Base-by-base conservation (phyloP, 768 basidiomycete genomes). In the Leccinum uliginosum region DNA sequence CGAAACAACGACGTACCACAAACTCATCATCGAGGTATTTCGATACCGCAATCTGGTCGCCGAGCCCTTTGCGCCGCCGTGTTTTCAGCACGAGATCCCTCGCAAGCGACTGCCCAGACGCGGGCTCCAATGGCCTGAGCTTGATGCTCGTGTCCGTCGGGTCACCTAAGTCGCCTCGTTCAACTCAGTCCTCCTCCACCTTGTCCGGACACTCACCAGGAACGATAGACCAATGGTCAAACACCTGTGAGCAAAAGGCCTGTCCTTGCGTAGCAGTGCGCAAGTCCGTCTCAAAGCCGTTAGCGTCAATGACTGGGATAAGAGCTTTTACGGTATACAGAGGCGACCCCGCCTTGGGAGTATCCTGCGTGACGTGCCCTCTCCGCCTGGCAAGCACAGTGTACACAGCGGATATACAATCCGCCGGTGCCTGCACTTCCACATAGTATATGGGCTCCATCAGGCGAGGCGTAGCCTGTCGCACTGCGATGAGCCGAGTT, bases 221-320 rank as follows among this genome's bases (percentile, higher is more conserved):
- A n/a, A 98, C 96, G 66, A 96, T 91, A 15, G 90, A 89, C 97
- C 97, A 99, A 66, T 99, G 97, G 72, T 98, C 96, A 73, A 98
- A 99, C 60, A 92, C 85, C 72, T 98, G 95, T 65, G 93, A 77
- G 67, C 94, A 97, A 78, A 98, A 98, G n/a, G 97, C 97, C 73
- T 98, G 97, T 26, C 97, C 97, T 73, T 97, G 93, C 24, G 97
- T 99, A 48, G 97, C 93, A 49, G 95, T 98, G 65, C 97, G 79
- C 69, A 99, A 75, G 76, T 99, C 97, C 4, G 95, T 97, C 78
- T 99, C 97, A 72, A 99, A 99, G 0, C 97, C 97, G 67, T 98
- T 98, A 46, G 97, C 92, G 69, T 99, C 97, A 60, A 99, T 93
- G 47, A 98, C 96, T 3, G 97, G 97, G 59, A 99, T 98, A 49